Conservation (phyloP, 129 eudicot species). For the Flaveria linearis region DNA sequence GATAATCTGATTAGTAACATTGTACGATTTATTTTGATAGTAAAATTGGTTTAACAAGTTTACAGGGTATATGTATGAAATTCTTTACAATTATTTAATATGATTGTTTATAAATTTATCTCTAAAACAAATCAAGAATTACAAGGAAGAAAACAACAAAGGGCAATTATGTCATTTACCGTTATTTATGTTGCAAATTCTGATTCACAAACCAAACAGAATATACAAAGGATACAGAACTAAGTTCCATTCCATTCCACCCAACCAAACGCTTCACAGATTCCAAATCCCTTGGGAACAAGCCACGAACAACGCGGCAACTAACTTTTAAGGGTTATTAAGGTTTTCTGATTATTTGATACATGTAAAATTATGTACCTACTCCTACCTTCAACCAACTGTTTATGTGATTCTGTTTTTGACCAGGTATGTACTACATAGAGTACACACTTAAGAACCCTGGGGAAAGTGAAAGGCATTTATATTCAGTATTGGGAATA, state of each 20-base stretch:
- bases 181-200: too few species aligned
- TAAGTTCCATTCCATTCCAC: too few species aligned
- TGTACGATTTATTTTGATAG: neutral
- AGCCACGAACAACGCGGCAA: too few species aligned
- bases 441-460: conserved; percentile 89
- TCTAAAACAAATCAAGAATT: too few species aligned
- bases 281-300: too few species aligned
- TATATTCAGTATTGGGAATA: conserved; percentile 72
- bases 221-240: too few species aligned
- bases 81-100: neutral
- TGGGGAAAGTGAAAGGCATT: conserved; percentile 80
- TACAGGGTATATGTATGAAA: too few species aligned
- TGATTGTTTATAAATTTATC: too few species aligned
- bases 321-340: neutral
- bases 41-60: neutral
- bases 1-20: neutral
- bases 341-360: neutral
- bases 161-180: neutral
- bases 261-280: too few species aligned
- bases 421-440: conserved; percentile 82
- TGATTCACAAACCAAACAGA: too few species aligned
- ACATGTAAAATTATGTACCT: neutral
- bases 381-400: neutral
- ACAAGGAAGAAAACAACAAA: too few species aligned
- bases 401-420: conserved; percentile 5